Evolutionary conservation across 169 alveolate species (phyloP), one percentile per base, ranked within the genome.

Genomic region (Eimeria maxima): DNA sequence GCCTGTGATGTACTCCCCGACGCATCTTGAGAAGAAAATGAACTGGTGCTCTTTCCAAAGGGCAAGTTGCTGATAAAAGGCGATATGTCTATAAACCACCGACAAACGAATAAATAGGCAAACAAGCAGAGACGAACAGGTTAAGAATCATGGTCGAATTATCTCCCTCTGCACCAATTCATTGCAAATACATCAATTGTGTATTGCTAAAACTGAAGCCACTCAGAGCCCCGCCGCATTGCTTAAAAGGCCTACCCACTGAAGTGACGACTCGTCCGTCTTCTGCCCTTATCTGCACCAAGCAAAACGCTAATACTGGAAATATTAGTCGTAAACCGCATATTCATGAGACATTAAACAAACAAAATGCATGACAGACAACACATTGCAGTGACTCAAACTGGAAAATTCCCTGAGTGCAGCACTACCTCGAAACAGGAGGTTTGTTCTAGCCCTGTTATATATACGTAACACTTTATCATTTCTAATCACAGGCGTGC

Each of bases 1-100:
- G 98, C 98, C 95, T 97, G 98, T 4, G 98, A 95, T 42, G 98
- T 97, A 69, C 97, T 94, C 38, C 98, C 98, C 10, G 98, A 95
- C 16, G 98, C 98, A 63, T 97, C 98, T 16, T 94, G 93, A 22
- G 90, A 93, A 42, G 87, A 88, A 73, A 93, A 93, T 16, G 57
- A 67, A n/a, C 90, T 69, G 50, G 95, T 71, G 80, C 94, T 95
- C 91, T 95, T 97, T 53, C 97, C 97, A 78, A 93, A 95, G 33
- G 98, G 98, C 60, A 97, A 84, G 71, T 95, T 95, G 57, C 94
- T 95, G 65, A 97, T 97, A 95, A 97, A 97, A 42, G 98, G 97
- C 3, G 98, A 97, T 27, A 97, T 97, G 96, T 97, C 98, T n/a
- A 90, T 20, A 76, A 50, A 50, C 63, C 11, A 44, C 67, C 57